Evolutionary conservation across 176 grass and related monocot species (phyloP).

Genomic region (Pharus latifolius): DNA sequence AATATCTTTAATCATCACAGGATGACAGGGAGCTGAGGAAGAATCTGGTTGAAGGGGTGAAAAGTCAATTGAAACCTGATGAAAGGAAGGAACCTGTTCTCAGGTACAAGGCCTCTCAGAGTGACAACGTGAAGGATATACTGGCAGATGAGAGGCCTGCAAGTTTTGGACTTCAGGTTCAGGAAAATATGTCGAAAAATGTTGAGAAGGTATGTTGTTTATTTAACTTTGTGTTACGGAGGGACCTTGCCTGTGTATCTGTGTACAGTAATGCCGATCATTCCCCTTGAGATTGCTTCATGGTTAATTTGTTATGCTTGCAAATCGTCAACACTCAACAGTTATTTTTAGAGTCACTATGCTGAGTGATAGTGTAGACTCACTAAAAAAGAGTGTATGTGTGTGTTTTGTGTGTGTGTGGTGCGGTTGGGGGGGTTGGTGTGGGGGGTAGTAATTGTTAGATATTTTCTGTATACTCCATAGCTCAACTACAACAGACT

Average conservation of each 20-base stretch:
- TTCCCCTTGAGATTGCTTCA: neutral
- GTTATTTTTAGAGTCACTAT: no score
- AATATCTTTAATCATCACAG: slow-evolving; percentile 15
- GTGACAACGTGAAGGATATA: slow-evolving; percentile 1
- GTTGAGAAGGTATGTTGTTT: slow-evolving; percentile 40
- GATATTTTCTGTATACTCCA: no score
- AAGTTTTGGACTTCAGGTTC: slow-evolving; percentile 12
- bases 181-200: neutral
- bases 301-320: neutral
- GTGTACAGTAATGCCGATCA: neutral
- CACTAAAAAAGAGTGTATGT: no score
- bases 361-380: no score
- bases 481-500: neutral
- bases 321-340: neutral
- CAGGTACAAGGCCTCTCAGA: slow-evolving; percentile 2
- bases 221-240: slow-evolving; percentile 4
- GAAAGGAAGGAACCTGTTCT: slow-evolving; percentile 8
- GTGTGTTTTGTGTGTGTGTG: no score
- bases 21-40: slow-evolving; percentile 29
- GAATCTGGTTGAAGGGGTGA: slow-evolving; percentile 21
- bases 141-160: slow-evolving; percentile 17
- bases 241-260: neutral
- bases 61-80: slow-evolving; percentile 23
- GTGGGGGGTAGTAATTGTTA: no score
- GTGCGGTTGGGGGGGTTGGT: no score